Percentiles rank a stretch among this genome's conserved stretches.
Conservation (phyloP, 768 basidiomycete species). For the Cantharellus anzutake region DNA sequence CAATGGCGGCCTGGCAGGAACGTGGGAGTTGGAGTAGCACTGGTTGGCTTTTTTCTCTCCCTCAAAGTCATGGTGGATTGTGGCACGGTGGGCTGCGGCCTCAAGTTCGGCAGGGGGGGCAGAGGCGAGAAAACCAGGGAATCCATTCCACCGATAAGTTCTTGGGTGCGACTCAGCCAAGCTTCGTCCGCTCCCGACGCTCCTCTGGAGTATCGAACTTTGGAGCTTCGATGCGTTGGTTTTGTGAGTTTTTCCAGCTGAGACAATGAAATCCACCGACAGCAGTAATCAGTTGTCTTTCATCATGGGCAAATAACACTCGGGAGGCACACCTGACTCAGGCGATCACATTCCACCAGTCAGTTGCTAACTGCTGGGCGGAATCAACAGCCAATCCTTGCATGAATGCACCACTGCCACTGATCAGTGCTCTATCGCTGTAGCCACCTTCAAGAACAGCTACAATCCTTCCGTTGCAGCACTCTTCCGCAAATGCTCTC, state of each 20-base stretch:
- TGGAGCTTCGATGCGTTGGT: conserved; percentile 30
- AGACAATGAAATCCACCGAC: not conserved
- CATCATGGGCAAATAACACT: not conserved
- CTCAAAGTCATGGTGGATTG: conserved; percentile 5
- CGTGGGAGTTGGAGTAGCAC: conserved; percentile 20
- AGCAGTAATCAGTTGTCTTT: no score
- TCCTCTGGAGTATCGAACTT: conserved; percentile 4
- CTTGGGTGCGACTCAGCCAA: conserved; percentile 41
- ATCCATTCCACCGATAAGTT: conserved; percentile 27
- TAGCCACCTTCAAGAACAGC: conserved; percentile 94
- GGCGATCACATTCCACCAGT: conserved; percentile 52
- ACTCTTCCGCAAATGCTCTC: conserved; percentile 38
- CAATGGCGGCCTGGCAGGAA: no score
- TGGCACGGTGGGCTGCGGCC: not conserved
- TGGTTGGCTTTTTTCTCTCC: conserved; percentile 14
- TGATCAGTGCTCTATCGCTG: conserved; percentile 71
- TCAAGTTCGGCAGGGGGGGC: conserved; percentile 1
- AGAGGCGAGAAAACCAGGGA: not conserved
- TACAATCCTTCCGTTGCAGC: conserved; percentile 50
- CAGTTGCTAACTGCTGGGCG: conserved; percentile 11
- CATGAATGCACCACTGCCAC: conserved; percentile 69
- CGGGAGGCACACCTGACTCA: conserved; percentile 32
- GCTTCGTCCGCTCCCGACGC: conserved; percentile 20
- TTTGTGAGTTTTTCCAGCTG: conserved; percentile 51
- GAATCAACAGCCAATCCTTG: conserved; percentile 30